Base-by-base conservation (phyloP, 2,329 filamentous ascomycete genomes). In the Diaporthe citri region DNA sequence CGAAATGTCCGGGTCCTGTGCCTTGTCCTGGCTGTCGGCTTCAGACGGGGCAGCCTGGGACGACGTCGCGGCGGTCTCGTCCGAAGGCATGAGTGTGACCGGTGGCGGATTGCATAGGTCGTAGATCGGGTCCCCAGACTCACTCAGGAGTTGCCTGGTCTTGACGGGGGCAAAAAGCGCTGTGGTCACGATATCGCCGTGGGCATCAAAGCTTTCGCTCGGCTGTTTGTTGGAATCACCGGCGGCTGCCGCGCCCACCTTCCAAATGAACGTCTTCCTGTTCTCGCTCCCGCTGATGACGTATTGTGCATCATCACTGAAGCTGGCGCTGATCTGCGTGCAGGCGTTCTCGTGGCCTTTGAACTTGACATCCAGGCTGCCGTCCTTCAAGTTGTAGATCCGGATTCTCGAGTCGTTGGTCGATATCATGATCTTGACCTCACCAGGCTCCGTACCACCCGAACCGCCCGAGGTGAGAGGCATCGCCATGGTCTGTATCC, bases 91-190 rank as follows among this genome's bases (percentile, higher is more conserved):
- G 25, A 98, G 87, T 9, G 92, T 96, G 22, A 98, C 92, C 0
- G 96, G 95, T 0, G 96, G 97, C 7, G 97, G 97, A 79, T 98
- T 98, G 87, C 97, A 98, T 1, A 98, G 88, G 79, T 98, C 96
- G 82, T 95, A 99, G n/a, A 99, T 90, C 1, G 97, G 96, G 81
- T 99, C 96, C 73, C 95, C 94, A 0, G 95, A 97, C 20, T 90
- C 89, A 69, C 93, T 92, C 0, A 99, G 88, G 2, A 97, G 87
- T 80, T 94, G 93, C 74, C 94, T 91, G 15, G 95, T 95, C 79
- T 91, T 91, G 0, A 90, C 90, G 0, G 97, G 96, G 0, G 96
- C 96, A 80, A 98, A 93, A 5, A 97, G 86, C 2, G 96, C 95
- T n/a, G 93, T 93, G 0, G 96, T 98, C 4, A 98, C 96, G 75